Evolutionary conservation across 2,329 filamentous ascomycete species (phyloP).

Genomic region (Colletotrichum noveboracense): DNA sequence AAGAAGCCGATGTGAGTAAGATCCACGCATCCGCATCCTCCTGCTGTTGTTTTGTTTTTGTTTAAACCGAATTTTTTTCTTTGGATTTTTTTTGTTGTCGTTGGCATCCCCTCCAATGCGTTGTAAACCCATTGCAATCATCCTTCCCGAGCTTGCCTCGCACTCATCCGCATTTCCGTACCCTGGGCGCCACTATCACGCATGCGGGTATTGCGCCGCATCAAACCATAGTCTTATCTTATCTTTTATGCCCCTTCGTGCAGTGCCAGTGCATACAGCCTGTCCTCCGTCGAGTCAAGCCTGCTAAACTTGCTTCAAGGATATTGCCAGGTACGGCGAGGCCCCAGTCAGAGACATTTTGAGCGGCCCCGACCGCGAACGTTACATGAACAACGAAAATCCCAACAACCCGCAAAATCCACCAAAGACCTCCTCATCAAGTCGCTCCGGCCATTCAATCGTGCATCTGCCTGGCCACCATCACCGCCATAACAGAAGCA

Average conservation of each 20-base stretch:
- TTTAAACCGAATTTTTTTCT: background rate
- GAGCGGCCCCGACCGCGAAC: constrained; percentile 72
- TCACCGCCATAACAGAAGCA: constrained; percentile 73
- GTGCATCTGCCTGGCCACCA: constrained; percentile 70
- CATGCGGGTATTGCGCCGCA: constrained; percentile 19
- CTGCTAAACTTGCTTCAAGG: constrained; percentile 46
- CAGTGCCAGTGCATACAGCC: background rate
- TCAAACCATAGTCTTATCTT: constrained; percentile 15
- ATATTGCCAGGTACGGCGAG: constrained; percentile 79
- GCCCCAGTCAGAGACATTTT: constrained; percentile 76
- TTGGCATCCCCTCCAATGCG: background rate
- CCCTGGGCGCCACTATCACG: constrained; percentile 17
- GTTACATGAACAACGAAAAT: constrained; percentile 59
- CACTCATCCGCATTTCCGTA: constrained; percentile 12
- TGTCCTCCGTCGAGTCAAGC: constrained; percentile 14
- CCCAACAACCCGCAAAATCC: constrained; percentile 50
- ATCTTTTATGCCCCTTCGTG: constrained; percentile 15
- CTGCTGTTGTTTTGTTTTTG: constrained; percentile 16
- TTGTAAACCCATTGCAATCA: background rate
- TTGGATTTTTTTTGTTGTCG: constrained; percentile 21
- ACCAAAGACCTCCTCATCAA: constrained; percentile 67
- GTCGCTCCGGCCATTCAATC: constrained; percentile 63
- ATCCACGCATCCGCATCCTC: background rate
- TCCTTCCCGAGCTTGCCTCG: background rate
- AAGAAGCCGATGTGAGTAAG: constrained; percentile 76